Evolutionary conservation across 1,284 basidiomycete genomes (phyloP).

Genomic region (Stereum hirsutum): DNA sequence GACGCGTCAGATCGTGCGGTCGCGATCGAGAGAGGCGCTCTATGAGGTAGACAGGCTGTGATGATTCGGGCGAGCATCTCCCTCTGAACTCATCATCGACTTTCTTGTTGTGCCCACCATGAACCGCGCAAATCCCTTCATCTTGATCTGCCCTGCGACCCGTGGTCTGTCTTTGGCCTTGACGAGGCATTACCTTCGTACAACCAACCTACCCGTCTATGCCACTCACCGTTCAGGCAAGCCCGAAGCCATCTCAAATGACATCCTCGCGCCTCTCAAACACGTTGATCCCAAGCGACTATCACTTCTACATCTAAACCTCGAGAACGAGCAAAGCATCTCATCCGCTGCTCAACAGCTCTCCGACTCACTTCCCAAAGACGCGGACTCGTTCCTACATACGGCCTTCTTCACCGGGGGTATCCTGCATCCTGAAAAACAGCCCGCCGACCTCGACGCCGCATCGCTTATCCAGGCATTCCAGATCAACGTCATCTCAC

Average conservation of each 20-base stretch:
- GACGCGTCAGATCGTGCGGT: no score
- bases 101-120: constrained; percentile 1
- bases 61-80: no score
- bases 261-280: constrained; percentile 32
- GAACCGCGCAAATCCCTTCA: constrained; percentile 12
- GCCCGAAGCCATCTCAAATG: constrained; percentile 25
- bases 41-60: no score
- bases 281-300: constrained; percentile 37
- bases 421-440: constrained; percentile 47
- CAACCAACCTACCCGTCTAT: constrained; percentile 41
- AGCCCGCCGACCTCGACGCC: constrained; percentile 40
- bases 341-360: constrained; percentile 35
- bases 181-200: constrained; percentile 42
- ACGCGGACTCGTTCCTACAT: constrained; percentile 31
- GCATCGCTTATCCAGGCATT: constrained; percentile 37
- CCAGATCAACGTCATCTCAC: constrained; percentile 50
- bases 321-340: constrained; percentile 42
- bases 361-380: constrained; percentile 22
- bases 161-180: constrained; percentile 47
- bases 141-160: constrained; percentile 33
- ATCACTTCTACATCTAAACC: constrained; percentile 37
- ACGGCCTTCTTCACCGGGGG: constrained; percentile 51
- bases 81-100: no score
- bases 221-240: constrained; percentile 40
- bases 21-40: no score